These are phyloP conservation scores for Fonsecaea multimorphosa DNA, from an alignment of 2,329 filamentous ascomycete genomes.

Conservation along the genomic window DNA sequence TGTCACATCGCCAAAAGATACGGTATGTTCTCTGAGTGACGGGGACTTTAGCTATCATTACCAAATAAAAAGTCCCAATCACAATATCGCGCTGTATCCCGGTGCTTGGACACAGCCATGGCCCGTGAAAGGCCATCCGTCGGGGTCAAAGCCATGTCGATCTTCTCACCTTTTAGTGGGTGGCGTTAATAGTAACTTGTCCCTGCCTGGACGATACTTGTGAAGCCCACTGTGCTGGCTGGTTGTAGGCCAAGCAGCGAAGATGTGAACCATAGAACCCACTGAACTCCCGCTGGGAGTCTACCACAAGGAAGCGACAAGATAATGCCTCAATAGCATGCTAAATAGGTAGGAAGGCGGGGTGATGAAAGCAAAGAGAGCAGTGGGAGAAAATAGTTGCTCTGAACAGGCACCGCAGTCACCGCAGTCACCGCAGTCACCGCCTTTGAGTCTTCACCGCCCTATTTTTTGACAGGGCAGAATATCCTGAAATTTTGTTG, in stretches of 20 bases:
- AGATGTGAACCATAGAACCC: too few relatives aligned
- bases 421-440: neutral
- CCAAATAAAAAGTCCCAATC: slow-evolving; percentile 5
- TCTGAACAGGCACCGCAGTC: too few relatives aligned
- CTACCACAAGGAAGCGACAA: too few relatives aligned
- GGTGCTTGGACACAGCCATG: neutral
- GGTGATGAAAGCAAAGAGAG: too few relatives aligned
- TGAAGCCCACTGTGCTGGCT: neutral
- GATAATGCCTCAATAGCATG: too few relatives aligned
- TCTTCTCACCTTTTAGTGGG: slow-evolving; percentile 4
- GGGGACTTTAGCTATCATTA: neutral
- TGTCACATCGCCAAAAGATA: neutral
- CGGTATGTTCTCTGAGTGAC: neutral
- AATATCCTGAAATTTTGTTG: slow-evolving; percentile 26
- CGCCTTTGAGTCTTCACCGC: slow-evolving; percentile 21
- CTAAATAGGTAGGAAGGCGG: too few relatives aligned
- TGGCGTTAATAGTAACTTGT: neutral
- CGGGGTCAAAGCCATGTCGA: slow-evolving; percentile 1
- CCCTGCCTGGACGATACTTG: neutral
- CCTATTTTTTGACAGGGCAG: slow-evolving; percentile 21
- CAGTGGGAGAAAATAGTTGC: too few relatives aligned
- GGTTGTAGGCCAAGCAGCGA: neutral
- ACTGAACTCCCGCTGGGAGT: too few relatives aligned
- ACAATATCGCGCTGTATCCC: neutral
- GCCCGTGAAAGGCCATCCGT: neutral